phyloP scores from a whole-genome alignment of 306 rosid species.

The Trifolium fragiferum region DNA sequence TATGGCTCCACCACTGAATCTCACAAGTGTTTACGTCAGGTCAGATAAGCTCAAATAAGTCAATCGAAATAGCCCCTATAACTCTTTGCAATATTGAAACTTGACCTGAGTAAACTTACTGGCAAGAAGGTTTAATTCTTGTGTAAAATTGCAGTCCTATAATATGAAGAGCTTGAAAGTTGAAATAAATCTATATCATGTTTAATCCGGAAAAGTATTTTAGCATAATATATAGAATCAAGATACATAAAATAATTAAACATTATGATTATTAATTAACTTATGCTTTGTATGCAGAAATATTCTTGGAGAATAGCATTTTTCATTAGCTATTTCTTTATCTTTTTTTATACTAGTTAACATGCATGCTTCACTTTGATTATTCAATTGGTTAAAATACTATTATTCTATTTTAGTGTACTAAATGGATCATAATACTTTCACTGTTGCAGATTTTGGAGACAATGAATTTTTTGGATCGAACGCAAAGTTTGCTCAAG shows the following conservation, averaged over 20 bases:
- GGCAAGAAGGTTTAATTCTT: background rate
- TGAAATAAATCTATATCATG: too few relatives aligned
- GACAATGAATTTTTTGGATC: slow-evolving; percentile 54
- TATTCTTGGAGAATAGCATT: background rate
- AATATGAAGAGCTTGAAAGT: too few relatives aligned
- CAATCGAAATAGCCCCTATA: too few relatives aligned
- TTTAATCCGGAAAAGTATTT: too few relatives aligned
- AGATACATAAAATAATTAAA: background rate
- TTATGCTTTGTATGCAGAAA: background rate
- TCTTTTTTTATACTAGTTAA: background rate
- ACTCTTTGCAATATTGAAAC: background rate
- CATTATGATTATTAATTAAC: too few relatives aligned
- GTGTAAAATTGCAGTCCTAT: background rate
- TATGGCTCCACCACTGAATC: too few relatives aligned
- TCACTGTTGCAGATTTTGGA: slow-evolving; percentile 61
- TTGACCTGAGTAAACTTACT: background rate
- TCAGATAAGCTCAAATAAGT: too few relatives aligned
- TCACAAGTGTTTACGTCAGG: too few relatives aligned
- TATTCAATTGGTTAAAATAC: slow-evolving; percentile 15
- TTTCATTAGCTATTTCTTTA: slow-evolving; percentile 2
- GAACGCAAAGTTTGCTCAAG: slow-evolving; percentile 56
- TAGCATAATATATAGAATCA: background rate
- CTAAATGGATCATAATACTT: slow-evolving; percentile 34
- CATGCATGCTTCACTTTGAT: background rate
- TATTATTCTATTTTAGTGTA: slow-evolving; percentile 3